Evolutionary conservation across 768 basidiomycete genomes (phyloP).

Genomic region (Mycena alexandri): DNA sequence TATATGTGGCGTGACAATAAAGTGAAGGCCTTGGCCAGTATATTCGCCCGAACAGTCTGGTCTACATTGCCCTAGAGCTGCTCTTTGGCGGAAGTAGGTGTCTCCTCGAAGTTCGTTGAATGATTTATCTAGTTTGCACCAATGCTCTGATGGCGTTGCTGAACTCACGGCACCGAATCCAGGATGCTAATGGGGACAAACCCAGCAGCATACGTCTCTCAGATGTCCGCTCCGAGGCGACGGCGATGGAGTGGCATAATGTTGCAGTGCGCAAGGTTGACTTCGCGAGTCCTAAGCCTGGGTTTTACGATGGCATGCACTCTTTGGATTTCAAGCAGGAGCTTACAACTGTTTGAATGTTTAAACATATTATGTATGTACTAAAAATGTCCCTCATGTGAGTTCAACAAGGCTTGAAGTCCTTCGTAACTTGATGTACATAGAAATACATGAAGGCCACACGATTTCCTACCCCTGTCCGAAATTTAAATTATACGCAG

Average conservation of each 20-base stretch:
- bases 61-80: neutral
- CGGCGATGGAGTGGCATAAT: neutral
- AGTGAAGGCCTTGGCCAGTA: neutral
- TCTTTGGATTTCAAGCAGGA: conserved; percentile 8
- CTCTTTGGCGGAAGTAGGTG: neutral
- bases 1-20: neutral
- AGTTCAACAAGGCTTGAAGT: no score
- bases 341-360: neutral
- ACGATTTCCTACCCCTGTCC: no score
- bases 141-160: conserved; percentile 7
- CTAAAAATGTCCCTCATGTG: no score
- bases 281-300: neutral
- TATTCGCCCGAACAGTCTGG: neutral
- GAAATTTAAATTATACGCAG: no score
- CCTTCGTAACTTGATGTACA: no score
- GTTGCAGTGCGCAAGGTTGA: neutral
- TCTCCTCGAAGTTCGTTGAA: neutral
- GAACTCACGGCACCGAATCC: conserved; percentile 5
- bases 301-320: neutral
- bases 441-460: no score
- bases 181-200: neutral
- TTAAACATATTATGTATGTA: no score
- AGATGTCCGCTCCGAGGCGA: neutral
- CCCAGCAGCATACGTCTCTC: neutral
- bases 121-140: conserved; percentile 4